These are phyloP conservation scores for Orbilia javanica DNA, from an alignment of 2,329 filamentous ascomycete genomes.

Conservation along the genomic window DNA sequence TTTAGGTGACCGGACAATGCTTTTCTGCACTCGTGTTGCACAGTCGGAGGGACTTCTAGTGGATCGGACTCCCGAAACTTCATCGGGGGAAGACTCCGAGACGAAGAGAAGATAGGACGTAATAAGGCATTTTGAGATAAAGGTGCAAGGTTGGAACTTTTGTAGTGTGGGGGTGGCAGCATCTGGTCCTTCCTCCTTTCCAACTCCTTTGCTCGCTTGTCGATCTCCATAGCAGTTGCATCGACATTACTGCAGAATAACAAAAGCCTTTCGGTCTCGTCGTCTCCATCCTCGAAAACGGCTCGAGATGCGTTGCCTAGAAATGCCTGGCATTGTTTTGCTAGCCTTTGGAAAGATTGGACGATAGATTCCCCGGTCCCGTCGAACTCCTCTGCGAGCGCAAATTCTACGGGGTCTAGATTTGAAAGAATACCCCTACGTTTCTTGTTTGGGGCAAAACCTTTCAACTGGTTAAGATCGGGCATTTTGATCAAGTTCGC, in stretches of 20 bases:
- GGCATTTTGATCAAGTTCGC: constrained; percentile 27
- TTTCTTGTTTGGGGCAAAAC: constrained; percentile 32
- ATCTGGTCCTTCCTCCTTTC: constrained; percentile 30
- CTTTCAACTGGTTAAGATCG: constrained; percentile 24
- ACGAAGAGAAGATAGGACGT: constrained; percentile 20
- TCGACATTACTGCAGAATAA: constrained; percentile 58
- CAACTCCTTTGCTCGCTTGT: constrained; percentile 3
- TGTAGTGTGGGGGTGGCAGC: not conserved
- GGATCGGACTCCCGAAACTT: not conserved
- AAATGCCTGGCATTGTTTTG: constrained; percentile 50
- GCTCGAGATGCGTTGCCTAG: constrained; percentile 49
- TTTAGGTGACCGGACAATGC: constrained; percentile 40
- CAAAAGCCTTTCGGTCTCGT: constrained; percentile 55
- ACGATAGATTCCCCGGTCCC: constrained; percentile 53
- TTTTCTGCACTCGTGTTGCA: constrained; percentile 43
- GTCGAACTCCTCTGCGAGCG: constrained; percentile 41
- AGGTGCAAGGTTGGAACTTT: constrained; percentile 24
- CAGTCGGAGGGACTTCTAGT: constrained; percentile 28
- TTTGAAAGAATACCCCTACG: constrained; percentile 20
- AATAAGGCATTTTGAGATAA: constrained; percentile 24
- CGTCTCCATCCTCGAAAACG: constrained; percentile 34
- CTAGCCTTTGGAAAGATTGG: constrained; percentile 43
- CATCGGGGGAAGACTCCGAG: not conserved
- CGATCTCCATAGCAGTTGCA: constrained; percentile 33
- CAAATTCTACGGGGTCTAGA: constrained; percentile 42